Percentiles rank a stretch among this genome's conserved stretches.
phyloP scores from a whole-genome alignment of 2,329 filamentous ascomycete genomes.

The Nemania sp. region DNA sequence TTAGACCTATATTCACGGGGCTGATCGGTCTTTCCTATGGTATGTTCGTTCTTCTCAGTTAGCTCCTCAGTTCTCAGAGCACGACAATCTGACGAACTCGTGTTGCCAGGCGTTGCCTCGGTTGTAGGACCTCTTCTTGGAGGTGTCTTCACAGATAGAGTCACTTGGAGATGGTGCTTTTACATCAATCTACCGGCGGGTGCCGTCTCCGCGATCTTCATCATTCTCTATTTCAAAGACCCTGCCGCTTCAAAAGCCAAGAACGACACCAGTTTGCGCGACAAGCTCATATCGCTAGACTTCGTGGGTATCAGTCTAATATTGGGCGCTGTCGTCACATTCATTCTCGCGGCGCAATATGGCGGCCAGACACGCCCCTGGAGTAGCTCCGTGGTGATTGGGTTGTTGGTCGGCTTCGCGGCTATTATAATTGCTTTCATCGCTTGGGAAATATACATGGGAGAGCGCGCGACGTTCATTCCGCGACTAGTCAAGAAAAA shows the following conservation, averaged over 20 bases:
- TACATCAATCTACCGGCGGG: conserved; percentile 33
- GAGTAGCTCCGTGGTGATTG: too few relatives aligned
- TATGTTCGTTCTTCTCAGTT: too few relatives aligned
- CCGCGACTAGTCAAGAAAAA: background rate
- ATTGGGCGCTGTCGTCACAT: background rate
- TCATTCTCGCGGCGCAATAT: background rate
- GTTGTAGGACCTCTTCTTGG: background rate
- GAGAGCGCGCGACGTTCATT: background rate
- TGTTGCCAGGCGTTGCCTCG: too few relatives aligned
- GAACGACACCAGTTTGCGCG: background rate
- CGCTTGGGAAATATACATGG: background rate
- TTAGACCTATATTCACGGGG: conserved; percentile 27
- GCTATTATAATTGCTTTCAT: too few relatives aligned
- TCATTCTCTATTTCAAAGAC: conserved; percentile 12
- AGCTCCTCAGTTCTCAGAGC: too few relatives aligned
- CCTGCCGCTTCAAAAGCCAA: conserved; percentile 10
- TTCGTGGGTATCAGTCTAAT: background rate
- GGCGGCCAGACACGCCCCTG: background rate
- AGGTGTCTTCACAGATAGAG: background rate
- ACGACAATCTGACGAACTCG: too few relatives aligned
- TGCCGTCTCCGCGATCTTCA: conserved; percentile 6
- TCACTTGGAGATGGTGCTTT: conserved; percentile 16
- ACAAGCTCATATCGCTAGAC: conserved; percentile 22
- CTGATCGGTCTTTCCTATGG: conserved; percentile 43
- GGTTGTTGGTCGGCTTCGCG: too few relatives aligned